Evolutionary conservation across 768 basidiomycete species (phyloP), one percentile per base, ranked within the genome.

Genomic region (Russula earlei): DNA sequence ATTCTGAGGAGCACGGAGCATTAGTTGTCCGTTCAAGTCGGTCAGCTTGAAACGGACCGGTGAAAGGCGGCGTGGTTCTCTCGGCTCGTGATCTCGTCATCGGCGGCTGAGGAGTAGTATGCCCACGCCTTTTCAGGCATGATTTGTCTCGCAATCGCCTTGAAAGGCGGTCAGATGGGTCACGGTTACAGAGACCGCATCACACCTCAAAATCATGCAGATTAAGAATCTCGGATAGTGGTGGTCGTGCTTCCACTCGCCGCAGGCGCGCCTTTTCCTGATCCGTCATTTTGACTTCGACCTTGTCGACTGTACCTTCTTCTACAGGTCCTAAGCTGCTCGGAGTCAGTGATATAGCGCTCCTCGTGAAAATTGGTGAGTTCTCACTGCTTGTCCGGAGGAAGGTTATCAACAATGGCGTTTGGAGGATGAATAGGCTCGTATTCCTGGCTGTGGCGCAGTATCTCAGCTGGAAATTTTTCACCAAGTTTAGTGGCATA

Each of bases 21-120:
- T 33, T 7, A 48, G 37, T n/a, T n/a, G n/a, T n/a, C n/a, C n/a
- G n/a, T n/a, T 5, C 9, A 14, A n/a, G 33, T 22, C 5, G 19
- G 49, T 60, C 7, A 52, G 48, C 11, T 41, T 37, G 29, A 40
- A 22, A 41, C 58, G 14, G 34, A 85, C 89, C 94, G 78, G 63
- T 97, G 94, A 66, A 86, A 98, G 2, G 93, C 94, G 49, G 83
- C 77, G 59, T 90, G 91, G 64, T 96, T 96, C 69, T 95, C 92
- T 47, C 92, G 77, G 57, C 79, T 74, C 29, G 91, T 93, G 43
- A 93, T 90, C 70, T 96, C 92, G 63, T 97, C 94, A 67, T 97
- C 95, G 7, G 95, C 84, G 17, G 92, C 94, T n/a, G 91, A 93
- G 0, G 88, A 91, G 66, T 97, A 94, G 68, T 94, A 94, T 5